Percentiles rank a stretch among this genome's conserved stretches.
phyloP scores from a whole-genome alignment of 208 protist genomes.

The Leishmania major region DNA sequence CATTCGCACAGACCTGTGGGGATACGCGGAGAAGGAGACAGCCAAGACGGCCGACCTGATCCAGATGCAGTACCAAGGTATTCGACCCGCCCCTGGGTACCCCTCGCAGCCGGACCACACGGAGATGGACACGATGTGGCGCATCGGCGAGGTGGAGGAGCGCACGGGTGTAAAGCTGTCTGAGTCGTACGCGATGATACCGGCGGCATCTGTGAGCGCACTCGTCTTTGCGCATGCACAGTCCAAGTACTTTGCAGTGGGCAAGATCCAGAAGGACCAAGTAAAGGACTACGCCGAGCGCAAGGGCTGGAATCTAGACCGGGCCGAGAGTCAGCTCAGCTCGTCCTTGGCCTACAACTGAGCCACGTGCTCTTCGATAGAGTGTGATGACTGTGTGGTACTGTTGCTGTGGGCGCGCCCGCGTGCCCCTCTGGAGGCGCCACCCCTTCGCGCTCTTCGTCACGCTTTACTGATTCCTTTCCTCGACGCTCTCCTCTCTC shows the following conservation, averaged over 20 bases:
- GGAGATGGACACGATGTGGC: constrained; percentile 95
- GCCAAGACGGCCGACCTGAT: constrained; percentile 87
- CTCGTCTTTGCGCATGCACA: constrained; percentile 93
- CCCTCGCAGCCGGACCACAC: constrained; percentile 97
- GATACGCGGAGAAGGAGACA: constrained; percentile 85
- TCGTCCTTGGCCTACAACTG: constrained; percentile 54
- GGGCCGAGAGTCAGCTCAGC: constrained; percentile 43
- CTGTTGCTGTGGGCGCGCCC: neutral
- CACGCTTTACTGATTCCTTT: neutral
- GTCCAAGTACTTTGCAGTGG: constrained; percentile 96
- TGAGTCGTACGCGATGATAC: constrained; percentile 95
- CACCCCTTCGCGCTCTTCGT: neutral
- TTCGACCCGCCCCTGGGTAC: constrained; percentile 96
- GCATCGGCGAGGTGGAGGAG: constrained; percentile 48
- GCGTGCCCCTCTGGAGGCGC: no score
- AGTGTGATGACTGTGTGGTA: neutral
- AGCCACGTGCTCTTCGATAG: neutral
- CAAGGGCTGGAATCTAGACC: constrained; percentile 67
- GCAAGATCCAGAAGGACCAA: constrained; percentile 96
- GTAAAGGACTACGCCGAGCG: constrained; percentile 83
- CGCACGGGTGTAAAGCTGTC: constrained; percentile 87
- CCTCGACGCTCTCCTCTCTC: neutral
- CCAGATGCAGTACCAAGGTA: constrained; percentile 96
- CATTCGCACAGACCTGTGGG: constrained; percentile 93
- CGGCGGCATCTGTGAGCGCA: constrained; percentile 94